Evolutionary conservation across 495 filamentous ascomycete species (phyloP).

Genomic region (Penicillium daleae): DNA sequence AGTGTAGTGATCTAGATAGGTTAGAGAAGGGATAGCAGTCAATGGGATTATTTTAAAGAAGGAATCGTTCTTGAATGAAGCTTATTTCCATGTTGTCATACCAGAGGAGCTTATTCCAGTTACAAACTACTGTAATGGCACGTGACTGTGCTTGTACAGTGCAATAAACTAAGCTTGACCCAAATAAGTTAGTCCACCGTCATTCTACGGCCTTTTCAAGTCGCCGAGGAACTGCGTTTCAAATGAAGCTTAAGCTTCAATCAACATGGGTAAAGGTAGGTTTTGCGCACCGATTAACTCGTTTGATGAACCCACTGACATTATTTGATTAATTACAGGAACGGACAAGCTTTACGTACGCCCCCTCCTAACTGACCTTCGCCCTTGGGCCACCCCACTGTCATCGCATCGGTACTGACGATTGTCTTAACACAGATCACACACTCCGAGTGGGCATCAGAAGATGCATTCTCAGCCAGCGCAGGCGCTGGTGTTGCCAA

Average conservation of each 20-base stretch:
- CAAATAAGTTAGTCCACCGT: slow-evolving; percentile 28
- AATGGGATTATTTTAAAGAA: neutral
- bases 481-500: slow-evolving; percentile 67
- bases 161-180: slow-evolving; percentile 20
- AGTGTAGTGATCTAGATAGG: neutral
- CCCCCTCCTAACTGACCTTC: neutral
- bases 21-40: neutral
- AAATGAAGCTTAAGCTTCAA: slow-evolving; percentile 15
- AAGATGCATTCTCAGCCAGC: slow-evolving; percentile 79
- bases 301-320: slow-evolving; percentile 12
- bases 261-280: slow-evolving; percentile 63
- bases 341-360: slow-evolving; percentile 78
- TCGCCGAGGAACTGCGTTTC: slow-evolving; percentile 5
- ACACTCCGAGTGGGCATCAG: slow-evolving; percentile 93
- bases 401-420: slow-evolving; percentile 26
- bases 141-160: neutral
- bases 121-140: neutral
- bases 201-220: slow-evolving; percentile 23
- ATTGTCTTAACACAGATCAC: slow-evolving; percentile 65
- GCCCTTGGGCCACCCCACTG: neutral
- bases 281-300: neutral
- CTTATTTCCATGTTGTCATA: neutral
- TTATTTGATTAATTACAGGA: slow-evolving; percentile 38
- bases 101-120: neutral
- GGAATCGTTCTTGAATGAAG: neutral